phyloP scores from a whole-genome alignment of 345 rosid genomes.

The Aquilaria malaccensis region DNA sequence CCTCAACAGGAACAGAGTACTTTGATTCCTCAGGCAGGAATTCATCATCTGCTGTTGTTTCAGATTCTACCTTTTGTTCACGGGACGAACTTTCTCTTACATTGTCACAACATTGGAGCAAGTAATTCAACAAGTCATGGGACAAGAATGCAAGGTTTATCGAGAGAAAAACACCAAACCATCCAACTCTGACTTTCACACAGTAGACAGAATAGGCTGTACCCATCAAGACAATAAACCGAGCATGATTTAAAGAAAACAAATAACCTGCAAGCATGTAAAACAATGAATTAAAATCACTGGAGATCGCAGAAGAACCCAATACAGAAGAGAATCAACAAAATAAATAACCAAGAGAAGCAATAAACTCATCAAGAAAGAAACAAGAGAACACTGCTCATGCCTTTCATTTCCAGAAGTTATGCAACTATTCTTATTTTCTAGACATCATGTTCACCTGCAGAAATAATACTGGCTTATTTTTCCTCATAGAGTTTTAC shows the following conservation, averaged over 20 bases:
- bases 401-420: too few species aligned
- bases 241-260: slow-evolving; percentile 88
- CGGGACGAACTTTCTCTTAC: slow-evolving; percentile 41
- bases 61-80: slow-evolving; percentile 62
- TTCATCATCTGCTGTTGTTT: slow-evolving; percentile 59
- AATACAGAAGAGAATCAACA: too few species aligned
- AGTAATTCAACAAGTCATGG: slow-evolving; percentile 61
- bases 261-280: slow-evolving; percentile 59
- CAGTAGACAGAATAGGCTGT: slow-evolving; percentile 61
- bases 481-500: too few species aligned
- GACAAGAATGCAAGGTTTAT: slow-evolving; percentile 87
- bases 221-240: slow-evolving; percentile 75
- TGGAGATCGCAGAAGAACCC: too few species aligned
- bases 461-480: too few species aligned
- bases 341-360: too few species aligned
- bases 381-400: too few species aligned
- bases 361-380: too few species aligned
- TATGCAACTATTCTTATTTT: too few species aligned
- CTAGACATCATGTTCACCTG: too few species aligned
- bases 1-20: slow-evolving; percentile 40
- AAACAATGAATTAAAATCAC: too few species aligned
- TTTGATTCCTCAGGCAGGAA: slow-evolving; percentile 45
- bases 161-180: slow-evolving; percentile 84
- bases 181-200: slow-evolving; percentile 89
- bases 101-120: slow-evolving; percentile 83